Base-by-base conservation (phyloP, 2,329 filamentous ascomycete species). In the Pseudogymnoascus sp. region DNA sequence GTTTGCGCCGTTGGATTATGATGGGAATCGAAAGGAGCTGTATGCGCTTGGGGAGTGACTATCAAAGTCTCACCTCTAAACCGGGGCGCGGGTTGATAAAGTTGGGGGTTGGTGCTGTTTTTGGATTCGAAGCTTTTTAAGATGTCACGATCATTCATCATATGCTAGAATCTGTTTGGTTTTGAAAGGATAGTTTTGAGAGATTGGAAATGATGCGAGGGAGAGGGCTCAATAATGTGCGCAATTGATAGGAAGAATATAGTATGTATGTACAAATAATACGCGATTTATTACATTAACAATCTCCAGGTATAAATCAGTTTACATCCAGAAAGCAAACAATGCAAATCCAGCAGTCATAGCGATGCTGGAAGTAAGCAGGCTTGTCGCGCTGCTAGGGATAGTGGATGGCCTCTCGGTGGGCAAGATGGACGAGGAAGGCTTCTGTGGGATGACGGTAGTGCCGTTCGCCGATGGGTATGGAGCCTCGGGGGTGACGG, bases 1-100 rank as follows among this genome's bases (percentile, higher is more conserved):
- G 31, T 67, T 67, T 64, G 62, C 63, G 34, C 64, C 63, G 61
- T 64, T 64, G 64, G 66, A 69, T 62, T 28, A 42, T 25, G 60
- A 64, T 34, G 65, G 63, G 14, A 62, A 37, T 14, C 61, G 65
- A 21, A 65, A 62, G 59, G 63, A 63, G n/a, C 40, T 64, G 44
- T 21, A 50, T 42, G 42, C 28, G 16, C 38, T 56, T 36, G 28
- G 28, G 6, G 16, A 34, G 28, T 36, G 5, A 34, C 16, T 5
- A 34, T 6, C 10, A 12, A 16, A 18, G 50, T 5, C 7, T 34
- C 28, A 10, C 28, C n/a, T 34, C 10, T 56, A 11, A 21, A 1
- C 4, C 0, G 6, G 28, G 10, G 2, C 12, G 4, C 8, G n/a
- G 14, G 8, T 31, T 14, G 1, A 21, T 2, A 34, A 21, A 14